Evolutionary conservation across 2,329 filamentous ascomycete species (phyloP), one percentile per base, ranked within the genome.

Genomic region (Diaporthe longicolla): DNA sequence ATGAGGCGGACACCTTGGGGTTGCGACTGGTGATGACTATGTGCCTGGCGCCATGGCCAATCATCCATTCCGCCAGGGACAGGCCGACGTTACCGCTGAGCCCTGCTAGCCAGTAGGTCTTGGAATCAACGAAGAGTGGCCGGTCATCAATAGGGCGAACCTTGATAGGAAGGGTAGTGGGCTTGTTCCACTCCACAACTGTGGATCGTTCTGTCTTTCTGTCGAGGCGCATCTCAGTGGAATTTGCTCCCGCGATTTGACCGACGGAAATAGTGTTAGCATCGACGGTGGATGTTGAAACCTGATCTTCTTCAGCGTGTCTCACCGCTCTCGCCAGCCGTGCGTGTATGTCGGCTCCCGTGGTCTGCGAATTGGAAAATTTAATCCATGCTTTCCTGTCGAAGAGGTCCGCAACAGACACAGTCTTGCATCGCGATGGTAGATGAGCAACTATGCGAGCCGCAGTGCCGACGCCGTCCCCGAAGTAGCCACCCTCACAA

Each of bases 51-150:
- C 85, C 85, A 13, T 79, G 78, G 0, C 48, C 61, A 2, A 82
- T 78, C 84, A 86, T 86, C 83, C 81, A 87, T 43, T 79, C 65
- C 58, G 79, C 82, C 0, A 86, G 77, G 0, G 85, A 84, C 5
- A 78, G 79, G 1, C 85, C 85, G 0, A 85, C 50, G 0, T 77
- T 75, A 0, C 83, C 80, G 1, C 81, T 79, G 6, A 84, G 74
- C 0, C 82, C 82, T 15, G 81, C 76, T 3, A 84, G 76, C 17
- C 79, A 73, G 71, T 85, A 83, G 0, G 83, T 83, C 72, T 78
- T 78, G 61, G 81, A 74, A 4, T 19, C 17, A 9, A n/a, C 19
- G n/a, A 73, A 71, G 35, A 68, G 35, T 1, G 15, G 26, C 8
- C 26, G 43, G 11, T 32, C 21, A 10, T 66, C 58, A 11, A 72